Base-by-base conservation (phyloP, 2,329 filamentous ascomycete genomes). In the Aspergillus sp. region DNA sequence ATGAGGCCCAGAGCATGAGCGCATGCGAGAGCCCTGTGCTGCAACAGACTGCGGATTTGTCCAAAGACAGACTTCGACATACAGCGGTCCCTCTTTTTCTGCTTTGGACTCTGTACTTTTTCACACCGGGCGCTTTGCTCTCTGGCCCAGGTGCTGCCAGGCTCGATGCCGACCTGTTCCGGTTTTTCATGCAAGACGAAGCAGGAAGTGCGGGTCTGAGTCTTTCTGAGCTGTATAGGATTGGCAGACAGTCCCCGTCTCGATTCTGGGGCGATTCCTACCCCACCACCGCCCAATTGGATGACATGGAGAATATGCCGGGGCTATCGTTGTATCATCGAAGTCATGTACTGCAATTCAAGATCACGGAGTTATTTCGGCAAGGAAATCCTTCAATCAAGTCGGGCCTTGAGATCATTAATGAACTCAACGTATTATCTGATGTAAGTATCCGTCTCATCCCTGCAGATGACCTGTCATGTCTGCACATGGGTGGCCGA, bases 31-130 rank as follows among this genome's bases (percentile, higher is more conserved):
- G 13, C 21, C 38, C 8, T 15, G 25, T 3, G 39, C 36, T 6
- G 21, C 48, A 17, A 17, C 15, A 38, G 36, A 38, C 10, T 27
- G 13, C 19, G 19, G 30, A 47, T 10, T 15, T 59, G 5, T 38
- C 64, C 2, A 47, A 55, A 6, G 48, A 61, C 1, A 61, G 54
- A n/a, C 60, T 71, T 7, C 62, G 61, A 11, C 57, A 54, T 23
- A 71, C 69, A 6, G 66, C 67, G 7, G 66, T 70, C 0, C 69
- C 69, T 23, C 62, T 71, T 2, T 70, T 70, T 44, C 63, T 71
- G 10, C 64, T 71, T 23, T 70, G 68, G 69, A 70, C 68, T 0
- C 32, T 71, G 3, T 71, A 71, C 41, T 69, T 70, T 38, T 71
- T 66, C 36, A 70, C 68, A 0, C 68, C 68, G 0, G 64, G 64